phyloP scores from a whole-genome alignment of 2,329 filamentous ascomycete species.

The Fusarium sp. region DNA sequence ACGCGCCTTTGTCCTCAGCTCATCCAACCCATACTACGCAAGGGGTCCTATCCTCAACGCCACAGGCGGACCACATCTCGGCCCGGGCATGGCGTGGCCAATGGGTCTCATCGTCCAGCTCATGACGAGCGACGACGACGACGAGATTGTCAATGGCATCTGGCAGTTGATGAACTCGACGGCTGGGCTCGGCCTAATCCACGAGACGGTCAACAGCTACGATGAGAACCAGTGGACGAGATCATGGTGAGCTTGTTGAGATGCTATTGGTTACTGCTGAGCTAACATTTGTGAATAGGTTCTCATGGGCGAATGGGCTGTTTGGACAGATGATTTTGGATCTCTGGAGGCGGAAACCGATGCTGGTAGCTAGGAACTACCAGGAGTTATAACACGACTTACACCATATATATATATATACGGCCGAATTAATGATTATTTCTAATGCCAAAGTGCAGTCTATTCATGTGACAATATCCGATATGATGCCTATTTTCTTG shows the following conservation, averaged over 20 bases:
- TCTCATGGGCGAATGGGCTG: slow-evolving; percentile 90
- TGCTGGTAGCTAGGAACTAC: slow-evolving; percentile 66
- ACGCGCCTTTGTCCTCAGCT: slow-evolving; percentile 77
- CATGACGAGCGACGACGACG: slow-evolving; percentile 80
- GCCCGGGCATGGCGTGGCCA: slow-evolving; percentile 83
- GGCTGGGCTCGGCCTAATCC: slow-evolving; percentile 79
- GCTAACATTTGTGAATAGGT: slow-evolving; percentile 65
- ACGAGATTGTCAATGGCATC: slow-evolving; percentile 78
- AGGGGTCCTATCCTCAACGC: slow-evolving; percentile 63
- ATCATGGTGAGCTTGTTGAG: slow-evolving; percentile 48
- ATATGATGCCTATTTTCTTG: background rate
- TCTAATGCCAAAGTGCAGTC: background rate
- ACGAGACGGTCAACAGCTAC: slow-evolving; percentile 67
- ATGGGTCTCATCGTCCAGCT: slow-evolving; percentile 86
- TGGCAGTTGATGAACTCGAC: slow-evolving; percentile 74
- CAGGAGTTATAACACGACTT: slow-evolving; percentile 47
- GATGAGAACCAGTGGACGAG: slow-evolving; percentile 50
- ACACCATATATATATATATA: background rate
- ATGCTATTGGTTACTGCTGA: background rate
- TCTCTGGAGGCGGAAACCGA: slow-evolving; percentile 78
- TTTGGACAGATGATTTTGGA: slow-evolving; percentile 86
- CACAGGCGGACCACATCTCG: slow-evolving; percentile 64
- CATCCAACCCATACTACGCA: slow-evolving; percentile 80
- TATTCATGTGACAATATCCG: background rate
- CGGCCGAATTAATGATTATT: background rate